phyloP scores from a whole-genome alignment of 768 basidiomycete species.

The Mycena galopus region DNA sequence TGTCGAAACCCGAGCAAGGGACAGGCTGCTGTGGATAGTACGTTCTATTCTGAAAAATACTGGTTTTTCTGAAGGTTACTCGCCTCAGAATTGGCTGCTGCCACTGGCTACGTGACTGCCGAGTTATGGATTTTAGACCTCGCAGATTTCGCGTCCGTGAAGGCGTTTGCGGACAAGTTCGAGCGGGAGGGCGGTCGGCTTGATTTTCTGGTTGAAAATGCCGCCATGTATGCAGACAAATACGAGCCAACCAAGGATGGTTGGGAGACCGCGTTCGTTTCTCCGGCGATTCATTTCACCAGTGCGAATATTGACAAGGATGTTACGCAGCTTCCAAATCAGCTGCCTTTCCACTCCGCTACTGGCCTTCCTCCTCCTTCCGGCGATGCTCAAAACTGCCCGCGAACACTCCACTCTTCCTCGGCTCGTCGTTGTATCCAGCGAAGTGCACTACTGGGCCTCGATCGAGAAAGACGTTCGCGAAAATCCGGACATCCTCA shows the following conservation, averaged over 20 bases:
- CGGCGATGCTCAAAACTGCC: background rate
- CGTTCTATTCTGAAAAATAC: background rate
- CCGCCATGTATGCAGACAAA: background rate
- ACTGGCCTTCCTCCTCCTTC: background rate
- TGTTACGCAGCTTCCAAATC: background rate
- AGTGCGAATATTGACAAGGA: background rate
- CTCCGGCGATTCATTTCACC: background rate
- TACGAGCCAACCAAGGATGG: background rate
- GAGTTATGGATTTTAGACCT: background rate
- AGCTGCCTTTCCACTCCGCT: background rate
- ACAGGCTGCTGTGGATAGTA: background rate
- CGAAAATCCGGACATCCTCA: background rate
- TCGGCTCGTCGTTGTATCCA: background rate
- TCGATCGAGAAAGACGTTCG: background rate
- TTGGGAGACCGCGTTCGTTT: background rate
- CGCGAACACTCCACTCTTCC: background rate
- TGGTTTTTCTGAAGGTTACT: background rate
- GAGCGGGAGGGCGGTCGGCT: background rate
- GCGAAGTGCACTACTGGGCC: background rate
- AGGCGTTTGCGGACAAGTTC: background rate
- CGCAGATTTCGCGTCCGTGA: background rate
- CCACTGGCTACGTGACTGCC: background rate
- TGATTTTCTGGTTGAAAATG: background rate
- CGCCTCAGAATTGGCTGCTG: background rate
- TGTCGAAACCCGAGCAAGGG: background rate